Evolutionary conservation across 1,139 yeast species (phyloP).

Genomic region (Scheffersomyces cryptocercus): DNA sequence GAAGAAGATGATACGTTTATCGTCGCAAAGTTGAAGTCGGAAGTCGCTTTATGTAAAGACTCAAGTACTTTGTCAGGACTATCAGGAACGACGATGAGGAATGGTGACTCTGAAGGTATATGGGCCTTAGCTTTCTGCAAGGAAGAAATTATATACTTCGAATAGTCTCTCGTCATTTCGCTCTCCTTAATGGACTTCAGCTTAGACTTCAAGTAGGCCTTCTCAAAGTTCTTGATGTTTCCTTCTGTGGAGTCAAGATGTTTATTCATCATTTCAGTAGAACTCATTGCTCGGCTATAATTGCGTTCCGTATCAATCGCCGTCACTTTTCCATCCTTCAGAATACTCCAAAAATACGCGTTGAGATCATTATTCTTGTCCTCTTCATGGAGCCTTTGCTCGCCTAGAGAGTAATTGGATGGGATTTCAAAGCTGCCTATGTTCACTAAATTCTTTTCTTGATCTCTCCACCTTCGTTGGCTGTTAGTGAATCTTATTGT

Average conservation of each 20-base stretch:
- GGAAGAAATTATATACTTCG: background rate
- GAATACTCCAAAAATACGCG: too few species aligned
- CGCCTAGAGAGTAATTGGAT: background rate
- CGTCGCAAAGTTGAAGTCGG: conserved; percentile 1
- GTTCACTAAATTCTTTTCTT: conserved; percentile 14
- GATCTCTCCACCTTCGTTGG: conserved; percentile 15
- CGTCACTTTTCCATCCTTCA: too few species aligned
- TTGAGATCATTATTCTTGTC: too few species aligned
- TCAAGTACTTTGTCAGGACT: too few species aligned
- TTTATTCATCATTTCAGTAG: conserved; percentile 8
- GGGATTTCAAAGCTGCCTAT: conserved; percentile 5
- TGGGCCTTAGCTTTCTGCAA: background rate
- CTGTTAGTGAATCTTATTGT: conserved; percentile 17
- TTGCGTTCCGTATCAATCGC: too few species aligned
- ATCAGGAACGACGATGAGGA: conserved; percentile 18
- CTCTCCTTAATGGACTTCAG: background rate
- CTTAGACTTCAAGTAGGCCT: conserved; percentile 14
- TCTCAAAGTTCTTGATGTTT: conserved; percentile 17
- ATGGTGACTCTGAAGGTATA: conserved; percentile 6
- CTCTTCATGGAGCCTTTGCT: too few species aligned
- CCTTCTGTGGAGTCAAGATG: conserved; percentile 11
- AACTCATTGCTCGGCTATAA: too few species aligned
- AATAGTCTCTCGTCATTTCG: too few species aligned
- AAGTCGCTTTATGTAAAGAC: too few species aligned
- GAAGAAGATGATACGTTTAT: conserved; percentile 1